Conservation (phyloP, 257 asterid genomes). For the Apocynum venetum region DNA sequence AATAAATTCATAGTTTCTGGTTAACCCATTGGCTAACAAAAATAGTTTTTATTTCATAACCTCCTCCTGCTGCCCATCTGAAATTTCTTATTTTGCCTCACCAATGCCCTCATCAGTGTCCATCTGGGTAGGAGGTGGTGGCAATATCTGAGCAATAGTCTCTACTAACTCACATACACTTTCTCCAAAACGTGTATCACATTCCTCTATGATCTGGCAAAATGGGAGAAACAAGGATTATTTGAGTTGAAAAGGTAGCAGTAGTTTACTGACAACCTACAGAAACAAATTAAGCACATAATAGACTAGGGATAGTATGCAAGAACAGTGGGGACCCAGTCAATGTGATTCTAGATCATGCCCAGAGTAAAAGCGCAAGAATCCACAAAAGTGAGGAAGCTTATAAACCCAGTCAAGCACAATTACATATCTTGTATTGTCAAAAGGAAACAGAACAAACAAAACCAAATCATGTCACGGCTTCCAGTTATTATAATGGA, state of each 20-base stretch:
- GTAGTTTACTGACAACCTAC: slow-evolving; percentile 5
- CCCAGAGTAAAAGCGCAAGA: background rate
- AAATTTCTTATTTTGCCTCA: slow-evolving; percentile 19
- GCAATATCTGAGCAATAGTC: slow-evolving; percentile 38
- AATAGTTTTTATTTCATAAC: background rate
- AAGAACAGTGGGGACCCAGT: background rate
- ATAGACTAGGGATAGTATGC: background rate
- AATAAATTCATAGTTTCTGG: background rate
- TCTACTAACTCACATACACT: slow-evolving; percentile 37
- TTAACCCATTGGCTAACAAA: background rate
- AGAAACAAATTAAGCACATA: background rate
- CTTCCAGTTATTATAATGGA: background rate
- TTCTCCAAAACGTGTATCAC: slow-evolving; percentile 43
- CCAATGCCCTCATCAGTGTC: slow-evolving; percentile 23
- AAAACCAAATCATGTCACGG: background rate
- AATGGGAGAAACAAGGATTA: background rate
- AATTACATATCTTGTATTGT: background rate
- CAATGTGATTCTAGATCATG: background rate
- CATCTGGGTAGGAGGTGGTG: slow-evolving; percentile 39
- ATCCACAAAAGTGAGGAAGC: background rate
- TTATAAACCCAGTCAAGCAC: background rate
- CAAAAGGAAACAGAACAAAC: background rate
- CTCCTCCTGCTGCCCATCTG: slow-evolving; percentile 18
- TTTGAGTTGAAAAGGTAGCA: background rate
- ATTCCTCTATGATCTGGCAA: slow-evolving; percentile 51